A percentile compares a stretch with the other conserved stretches of the same genome.
phyloP scores from a whole-genome alignment of 2,329 filamentous ascomycete species.

The Cercospora beticola region DNA sequence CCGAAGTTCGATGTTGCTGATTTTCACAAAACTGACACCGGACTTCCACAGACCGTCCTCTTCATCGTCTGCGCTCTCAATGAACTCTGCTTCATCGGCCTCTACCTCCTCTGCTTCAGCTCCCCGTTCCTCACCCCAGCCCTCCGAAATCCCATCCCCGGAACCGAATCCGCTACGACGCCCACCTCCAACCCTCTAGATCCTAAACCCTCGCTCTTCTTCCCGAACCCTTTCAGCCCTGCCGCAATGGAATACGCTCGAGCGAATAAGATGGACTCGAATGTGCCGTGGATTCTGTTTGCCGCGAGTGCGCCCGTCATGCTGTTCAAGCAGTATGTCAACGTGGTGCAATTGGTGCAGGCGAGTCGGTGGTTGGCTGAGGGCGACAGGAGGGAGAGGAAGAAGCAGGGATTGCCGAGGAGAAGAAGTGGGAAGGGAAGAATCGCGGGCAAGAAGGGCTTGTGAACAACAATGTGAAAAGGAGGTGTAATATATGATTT shows the following conservation, averaged over 20 bases:
- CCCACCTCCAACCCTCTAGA: constrained; percentile 38
- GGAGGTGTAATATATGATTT: background rate
- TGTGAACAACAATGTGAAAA: background rate
- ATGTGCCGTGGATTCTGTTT: constrained; percentile 74
- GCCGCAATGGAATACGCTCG: constrained; percentile 86
- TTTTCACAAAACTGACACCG: background rate
- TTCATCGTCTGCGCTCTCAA: constrained; percentile 90
- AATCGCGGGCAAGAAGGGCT: constrained; percentile 5
- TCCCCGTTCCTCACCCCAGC: constrained; percentile 85
- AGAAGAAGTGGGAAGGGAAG: constrained; percentile 6
- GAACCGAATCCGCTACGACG: constrained; percentile 35
- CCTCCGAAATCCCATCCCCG: constrained; percentile 52
- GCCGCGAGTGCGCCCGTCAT: constrained; percentile 81
- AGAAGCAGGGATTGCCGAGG: constrained; percentile 29
- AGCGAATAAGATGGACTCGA: constrained; percentile 74
- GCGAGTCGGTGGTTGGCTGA: constrained; percentile 90
- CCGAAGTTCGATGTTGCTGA: too few species aligned
- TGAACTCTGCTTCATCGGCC: constrained; percentile 95
- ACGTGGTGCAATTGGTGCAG: constrained; percentile 89
- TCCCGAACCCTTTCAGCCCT: constrained; percentile 83
- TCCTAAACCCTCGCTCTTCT: constrained; percentile 67
- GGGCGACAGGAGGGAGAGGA: constrained; percentile 60
- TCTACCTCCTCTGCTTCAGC: constrained; percentile 96
- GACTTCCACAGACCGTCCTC: constrained; percentile 67
- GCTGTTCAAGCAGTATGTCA: constrained; percentile 89